These are phyloP conservation scores for Monosporascus sp. DNA, from an alignment of 2,329 filamentous ascomycete genomes.

Conservation along the genomic window DNA sequence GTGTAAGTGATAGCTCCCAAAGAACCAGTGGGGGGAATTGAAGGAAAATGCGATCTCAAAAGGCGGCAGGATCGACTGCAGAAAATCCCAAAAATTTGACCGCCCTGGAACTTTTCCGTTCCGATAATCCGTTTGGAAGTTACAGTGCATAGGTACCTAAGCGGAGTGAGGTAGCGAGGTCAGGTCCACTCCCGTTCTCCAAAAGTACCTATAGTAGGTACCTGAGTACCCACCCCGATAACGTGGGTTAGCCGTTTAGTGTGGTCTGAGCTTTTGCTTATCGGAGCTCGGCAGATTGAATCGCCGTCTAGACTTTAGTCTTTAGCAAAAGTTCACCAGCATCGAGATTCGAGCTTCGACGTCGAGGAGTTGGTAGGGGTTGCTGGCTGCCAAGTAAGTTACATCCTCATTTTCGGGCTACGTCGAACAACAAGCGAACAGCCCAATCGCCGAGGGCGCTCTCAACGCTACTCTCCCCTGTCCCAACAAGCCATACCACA, in stretches of 20 bases:
- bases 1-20: neutral
- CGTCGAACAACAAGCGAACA: too few species aligned
- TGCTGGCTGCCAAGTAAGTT: too few species aligned
- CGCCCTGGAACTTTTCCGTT: neutral
- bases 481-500: neutral
- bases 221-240: neutral
- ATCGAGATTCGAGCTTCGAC: too few species aligned
- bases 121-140: neutral
- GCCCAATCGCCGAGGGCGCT: too few species aligned
- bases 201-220: too few species aligned
- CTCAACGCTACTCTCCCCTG: neutral
- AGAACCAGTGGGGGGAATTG: neutral
- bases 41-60: neutral
- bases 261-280: neutral
- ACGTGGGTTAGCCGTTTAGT: neutral
- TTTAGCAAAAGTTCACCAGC: too few species aligned
- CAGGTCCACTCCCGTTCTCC: too few species aligned
- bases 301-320: neutral
- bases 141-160: neutral
- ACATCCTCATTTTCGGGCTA: too few species aligned
- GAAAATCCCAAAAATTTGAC: neutral
- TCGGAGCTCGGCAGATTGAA: neutral
- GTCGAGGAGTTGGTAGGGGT: too few species aligned
- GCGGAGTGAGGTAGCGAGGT: too few species aligned
- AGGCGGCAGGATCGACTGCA: neutral